Evolutionary conservation across 2,329 filamentous ascomycete species (phyloP).

Genomic region (Plectosphaerella sp.): DNA sequence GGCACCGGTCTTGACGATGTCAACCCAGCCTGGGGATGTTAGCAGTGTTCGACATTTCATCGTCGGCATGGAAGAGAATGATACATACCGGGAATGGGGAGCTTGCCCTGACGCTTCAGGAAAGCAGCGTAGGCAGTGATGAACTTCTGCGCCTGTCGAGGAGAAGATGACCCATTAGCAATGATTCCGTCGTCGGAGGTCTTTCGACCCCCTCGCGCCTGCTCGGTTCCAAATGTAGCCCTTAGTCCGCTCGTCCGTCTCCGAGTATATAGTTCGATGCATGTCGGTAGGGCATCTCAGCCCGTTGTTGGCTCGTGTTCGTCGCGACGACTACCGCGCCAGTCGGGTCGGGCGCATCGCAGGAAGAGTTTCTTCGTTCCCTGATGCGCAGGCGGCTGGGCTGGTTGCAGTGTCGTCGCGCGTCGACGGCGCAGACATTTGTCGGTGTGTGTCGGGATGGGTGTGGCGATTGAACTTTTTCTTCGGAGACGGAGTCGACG

Average conservation of each 20-base stretch:
- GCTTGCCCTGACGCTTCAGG: slow-evolving; percentile 92
- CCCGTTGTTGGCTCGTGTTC: background rate
- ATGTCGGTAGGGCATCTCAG: background rate
- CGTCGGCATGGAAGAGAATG: background rate
- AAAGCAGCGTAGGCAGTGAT: slow-evolving; percentile 81
- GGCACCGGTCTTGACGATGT: slow-evolving; percentile 97
- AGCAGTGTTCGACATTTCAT: slow-evolving; percentile 9
- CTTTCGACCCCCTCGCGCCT: slow-evolving; percentile 70
- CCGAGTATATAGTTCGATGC: background rate
- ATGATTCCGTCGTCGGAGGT: slow-evolving; percentile 70
- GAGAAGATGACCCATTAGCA: slow-evolving; percentile 56
- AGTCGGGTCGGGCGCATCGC: background rate
- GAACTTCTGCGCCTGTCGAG: slow-evolving; percentile 76
- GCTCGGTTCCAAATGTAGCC: slow-evolving; percentile 41
- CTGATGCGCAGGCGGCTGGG: background rate
- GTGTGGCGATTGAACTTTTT: background rate
- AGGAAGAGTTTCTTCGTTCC: background rate
- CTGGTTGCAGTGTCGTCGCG: background rate
- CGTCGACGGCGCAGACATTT: background rate
- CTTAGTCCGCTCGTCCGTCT: background rate
- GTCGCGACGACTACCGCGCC: background rate
- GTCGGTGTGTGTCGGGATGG: background rate
- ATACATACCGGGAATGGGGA: slow-evolving; percentile 77
- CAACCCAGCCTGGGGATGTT: slow-evolving; percentile 78
- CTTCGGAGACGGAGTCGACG: background rate